These are phyloP conservation scores for Lasiosphaeria ovina DNA, from an alignment of 495 filamentous ascomycete genomes.

Conservation along the genomic window DNA sequence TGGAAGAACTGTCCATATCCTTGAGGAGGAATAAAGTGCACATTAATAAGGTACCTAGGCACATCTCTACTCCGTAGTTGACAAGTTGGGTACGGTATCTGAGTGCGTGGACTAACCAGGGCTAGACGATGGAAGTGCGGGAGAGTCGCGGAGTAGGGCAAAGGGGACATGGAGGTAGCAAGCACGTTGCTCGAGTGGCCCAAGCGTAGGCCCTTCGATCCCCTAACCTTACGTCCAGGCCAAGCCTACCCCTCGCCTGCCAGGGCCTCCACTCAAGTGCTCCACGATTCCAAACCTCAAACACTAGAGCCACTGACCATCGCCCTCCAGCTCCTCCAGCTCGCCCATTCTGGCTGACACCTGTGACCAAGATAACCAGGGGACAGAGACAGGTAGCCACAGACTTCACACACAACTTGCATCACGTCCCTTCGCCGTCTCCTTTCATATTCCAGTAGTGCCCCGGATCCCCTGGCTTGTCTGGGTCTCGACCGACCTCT, in stretches of 20 bases:
- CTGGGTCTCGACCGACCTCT: conserved; percentile 1
- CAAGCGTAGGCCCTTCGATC: too few relatives aligned
- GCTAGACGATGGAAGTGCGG: too few relatives aligned
- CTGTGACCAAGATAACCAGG: conserved; percentile 19
- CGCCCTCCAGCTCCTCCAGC: conserved; percentile 14
- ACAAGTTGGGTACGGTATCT: too few relatives aligned
- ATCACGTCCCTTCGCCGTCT: conserved; percentile 28
- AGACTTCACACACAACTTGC: conserved; percentile 30
- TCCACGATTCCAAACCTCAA: conserved; percentile 35
- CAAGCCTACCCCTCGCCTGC: conserved; percentile 19
- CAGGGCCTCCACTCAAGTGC: conserved; percentile 25
- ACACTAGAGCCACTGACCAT: conserved; percentile 33
- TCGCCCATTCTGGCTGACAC: conserved; percentile 17
- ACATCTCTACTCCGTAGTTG: too few relatives aligned
- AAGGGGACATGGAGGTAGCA: too few relatives aligned
- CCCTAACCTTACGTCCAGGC: neutral
- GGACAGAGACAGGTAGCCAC: conserved; percentile 29
- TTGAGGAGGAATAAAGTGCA: too few relatives aligned
- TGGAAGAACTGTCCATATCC: too few relatives aligned
- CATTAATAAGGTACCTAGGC: too few relatives aligned
- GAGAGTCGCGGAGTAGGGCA: too few relatives aligned
- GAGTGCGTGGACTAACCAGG: too few relatives aligned
- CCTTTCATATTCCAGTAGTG: conserved; percentile 25
- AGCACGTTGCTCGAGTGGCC: too few relatives aligned
- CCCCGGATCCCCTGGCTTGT: conserved; percentile 6